Evolutionary conservation across 2,329 filamentous ascomycete genomes (phyloP).

Genomic region (Trichoderma semiorbis): DNA sequence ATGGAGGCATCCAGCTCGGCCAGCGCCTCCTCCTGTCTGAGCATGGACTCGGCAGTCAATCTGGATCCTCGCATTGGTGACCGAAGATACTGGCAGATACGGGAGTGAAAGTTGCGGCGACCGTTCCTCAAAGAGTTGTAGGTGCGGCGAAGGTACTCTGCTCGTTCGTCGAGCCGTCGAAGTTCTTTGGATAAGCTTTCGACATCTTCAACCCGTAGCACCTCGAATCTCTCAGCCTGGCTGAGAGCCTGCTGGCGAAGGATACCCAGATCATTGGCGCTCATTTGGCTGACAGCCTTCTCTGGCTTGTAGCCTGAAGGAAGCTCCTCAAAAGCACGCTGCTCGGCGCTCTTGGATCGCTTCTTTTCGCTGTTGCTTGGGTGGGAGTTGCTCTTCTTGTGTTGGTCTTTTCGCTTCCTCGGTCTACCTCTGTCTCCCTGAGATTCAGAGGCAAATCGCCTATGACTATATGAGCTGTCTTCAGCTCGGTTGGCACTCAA

Average conservation of each 20-base stretch:
- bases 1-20: conserved; percentile 74
- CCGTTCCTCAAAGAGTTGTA: conserved; percentile 73
- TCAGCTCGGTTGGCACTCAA: conserved; percentile 1
- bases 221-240: conserved; percentile 61
- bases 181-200: conserved; percentile 69
- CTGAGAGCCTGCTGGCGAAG: conserved; percentile 60
- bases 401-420: conserved; percentile 48
- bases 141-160: conserved; percentile 73
- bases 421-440: conserved; percentile 60
- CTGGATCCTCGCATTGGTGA: conserved; percentile 62
- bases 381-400: conserved; percentile 35
- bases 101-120: conserved; percentile 70
- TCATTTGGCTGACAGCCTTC: conserved; percentile 50
- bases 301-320: conserved; percentile 54
- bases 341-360: conserved; percentile 49
- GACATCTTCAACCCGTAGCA: conserved; percentile 60
- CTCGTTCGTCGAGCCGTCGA: conserved; percentile 70
- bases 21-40: conserved; percentile 77
- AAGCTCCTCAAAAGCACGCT: conserved; percentile 57
- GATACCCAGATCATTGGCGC: conserved; percentile 45
- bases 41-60: conserved; percentile 70
- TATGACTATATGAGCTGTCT: conserved; percentile 36
- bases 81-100: conserved; percentile 74
- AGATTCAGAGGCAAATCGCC: conserved; percentile 54
- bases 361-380: conserved; percentile 41